These are phyloP conservation scores for Cladophialophora exuberans DNA, from an alignment of 2,329 filamentous ascomycete genomes.

Conservation along the genomic window DNA sequence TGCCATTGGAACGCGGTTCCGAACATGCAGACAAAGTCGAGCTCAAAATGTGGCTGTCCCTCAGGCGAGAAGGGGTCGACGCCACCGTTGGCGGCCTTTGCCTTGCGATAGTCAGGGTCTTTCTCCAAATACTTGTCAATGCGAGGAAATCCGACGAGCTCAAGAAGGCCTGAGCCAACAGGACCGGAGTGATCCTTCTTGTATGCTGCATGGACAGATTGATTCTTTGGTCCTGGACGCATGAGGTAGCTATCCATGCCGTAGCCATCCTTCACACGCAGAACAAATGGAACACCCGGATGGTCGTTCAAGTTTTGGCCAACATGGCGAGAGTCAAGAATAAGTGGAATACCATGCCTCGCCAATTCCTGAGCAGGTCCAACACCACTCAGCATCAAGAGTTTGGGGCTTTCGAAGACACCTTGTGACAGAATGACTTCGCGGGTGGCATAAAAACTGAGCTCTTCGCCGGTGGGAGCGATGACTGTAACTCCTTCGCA, in stretches of 20 bases:
- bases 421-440: constrained; percentile 57
- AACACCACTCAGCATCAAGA: constrained; percentile 67
- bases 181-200: constrained; percentile 47
- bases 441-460: constrained; percentile 51
- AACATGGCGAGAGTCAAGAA: constrained; percentile 63
- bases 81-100: constrained; percentile 45
- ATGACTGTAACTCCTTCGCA: constrained; percentile 55
- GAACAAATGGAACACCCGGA: constrained; percentile 44
- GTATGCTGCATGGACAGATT: constrained; percentile 41
- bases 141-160: constrained; percentile 61
- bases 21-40: constrained; percentile 66
- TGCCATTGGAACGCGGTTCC: constrained; percentile 56
- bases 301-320: constrained; percentile 67
- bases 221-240: constrained; percentile 39
- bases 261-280: constrained; percentile 47
- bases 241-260: constrained; percentile 44
- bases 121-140: constrained; percentile 59
- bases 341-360: constrained; percentile 55
- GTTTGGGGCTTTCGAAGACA: constrained; percentile 65
- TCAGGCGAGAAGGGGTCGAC: constrained; percentile 59
- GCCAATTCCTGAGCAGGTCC: constrained; percentile 59
- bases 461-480: constrained; percentile 44
- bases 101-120: constrained; percentile 51
- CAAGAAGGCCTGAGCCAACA: constrained; percentile 46
- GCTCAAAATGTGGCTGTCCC: constrained; percentile 64